Evolutionary conservation across 140 eudicot species (phyloP).

Genomic region (Anethum foeniculum): DNA sequence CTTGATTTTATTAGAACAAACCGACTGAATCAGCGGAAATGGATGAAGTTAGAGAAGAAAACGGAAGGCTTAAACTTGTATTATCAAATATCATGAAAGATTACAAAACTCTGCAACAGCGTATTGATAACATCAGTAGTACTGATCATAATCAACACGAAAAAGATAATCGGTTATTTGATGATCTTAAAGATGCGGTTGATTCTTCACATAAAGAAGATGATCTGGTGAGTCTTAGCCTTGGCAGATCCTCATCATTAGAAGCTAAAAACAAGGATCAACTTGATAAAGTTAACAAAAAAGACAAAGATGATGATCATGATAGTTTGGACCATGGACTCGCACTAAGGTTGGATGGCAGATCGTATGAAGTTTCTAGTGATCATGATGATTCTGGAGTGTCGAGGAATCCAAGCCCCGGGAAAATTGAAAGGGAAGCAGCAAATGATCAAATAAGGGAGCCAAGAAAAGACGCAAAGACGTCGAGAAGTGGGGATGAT

Average conservation of each 20-base stretch:
- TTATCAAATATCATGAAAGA: slow-evolving; percentile 36
- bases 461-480: slow-evolving; percentile 21
- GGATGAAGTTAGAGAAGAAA: slow-evolving; percentile 60
- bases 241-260: slow-evolving; percentile 41
- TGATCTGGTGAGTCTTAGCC: slow-evolving; percentile 38
- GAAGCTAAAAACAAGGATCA: slow-evolving; percentile 21
- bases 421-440: slow-evolving; percentile 20
- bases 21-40: slow-evolving; percentile 32
- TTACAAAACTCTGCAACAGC: slow-evolving; percentile 42
- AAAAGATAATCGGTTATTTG: neutral
- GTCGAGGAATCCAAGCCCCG: slow-evolving; percentile 3
- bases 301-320: slow-evolving; percentile 14
- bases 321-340: slow-evolving; percentile 29
- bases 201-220: slow-evolving; percentile 21
- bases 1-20: neutral
- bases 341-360: slow-evolving; percentile 41
- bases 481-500: slow-evolving; percentile 35
- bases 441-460: slow-evolving; percentile 13
- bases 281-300: neutral
- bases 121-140: slow-evolving; percentile 19
- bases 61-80: slow-evolving; percentile 37
- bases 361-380: slow-evolving; percentile 3
- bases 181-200: slow-evolving; percentile 2
- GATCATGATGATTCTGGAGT: neutral
- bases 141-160: slow-evolving; percentile 23